Evolutionary conservation across 257 asterid genomes (phyloP).

Genomic region (Mitragyna speciosa): DNA sequence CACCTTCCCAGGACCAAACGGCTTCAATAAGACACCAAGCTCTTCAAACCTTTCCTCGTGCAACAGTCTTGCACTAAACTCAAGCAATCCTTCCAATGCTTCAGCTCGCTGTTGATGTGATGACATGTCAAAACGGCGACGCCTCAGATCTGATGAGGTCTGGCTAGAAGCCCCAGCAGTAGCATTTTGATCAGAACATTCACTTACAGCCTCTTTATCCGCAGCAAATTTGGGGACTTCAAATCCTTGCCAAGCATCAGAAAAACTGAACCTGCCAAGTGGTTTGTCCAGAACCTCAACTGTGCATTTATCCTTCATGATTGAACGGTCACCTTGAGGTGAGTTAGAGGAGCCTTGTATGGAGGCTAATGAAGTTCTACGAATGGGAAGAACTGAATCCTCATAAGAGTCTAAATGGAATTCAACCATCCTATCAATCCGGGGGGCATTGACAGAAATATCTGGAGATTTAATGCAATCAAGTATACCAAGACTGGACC

Average conservation of each 20-base stretch:
- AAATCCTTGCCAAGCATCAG: slow-evolving; percentile 54
- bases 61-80: slow-evolving; percentile 80
- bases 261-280: slow-evolving; percentile 45
- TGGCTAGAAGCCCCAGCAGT: slow-evolving; percentile 91
- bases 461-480: slow-evolving; percentile 57
- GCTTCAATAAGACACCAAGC: slow-evolving; percentile 76
- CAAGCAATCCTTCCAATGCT: slow-evolving; percentile 90
- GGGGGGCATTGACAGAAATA: slow-evolving; percentile 82
- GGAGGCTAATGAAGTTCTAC: slow-evolving; percentile 49
- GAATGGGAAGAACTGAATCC: slow-evolving; percentile 39
- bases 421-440: slow-evolving; percentile 75
- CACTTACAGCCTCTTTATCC: slow-evolving; percentile 56
- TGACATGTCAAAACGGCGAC: slow-evolving; percentile 68
- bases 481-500: slow-evolving; percentile 43
- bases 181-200: slow-evolving; percentile 78
- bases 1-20: slow-evolving; percentile 83
- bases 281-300: slow-evolving; percentile 59
- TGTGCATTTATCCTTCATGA: slow-evolving; percentile 76
- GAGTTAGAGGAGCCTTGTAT: slow-evolving; percentile 62
- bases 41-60: slow-evolving; percentile 78
- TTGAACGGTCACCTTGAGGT: slow-evolving; percentile 60
- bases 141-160: slow-evolving; percentile 73
- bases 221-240: slow-evolving; percentile 34
- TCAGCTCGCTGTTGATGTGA: slow-evolving; percentile 83
- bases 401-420: slow-evolving; percentile 60